Conservation (phyloP, 139 green algal genomes). For the Mesostigma viride region DNA sequence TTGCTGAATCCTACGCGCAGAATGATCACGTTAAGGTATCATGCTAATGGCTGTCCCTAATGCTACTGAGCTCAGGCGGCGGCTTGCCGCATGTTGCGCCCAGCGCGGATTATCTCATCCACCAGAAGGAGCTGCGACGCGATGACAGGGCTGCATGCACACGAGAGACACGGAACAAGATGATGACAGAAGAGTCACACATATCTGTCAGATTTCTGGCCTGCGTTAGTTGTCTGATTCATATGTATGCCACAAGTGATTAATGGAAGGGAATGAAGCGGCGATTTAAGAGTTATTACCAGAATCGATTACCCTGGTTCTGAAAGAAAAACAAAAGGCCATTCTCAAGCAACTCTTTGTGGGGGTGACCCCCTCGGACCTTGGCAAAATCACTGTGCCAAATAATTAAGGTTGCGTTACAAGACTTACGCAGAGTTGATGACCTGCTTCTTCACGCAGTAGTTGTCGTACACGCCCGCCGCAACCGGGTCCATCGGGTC, state of each 20-base stretch:
- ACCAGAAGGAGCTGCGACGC: slow-evolving; percentile 88
- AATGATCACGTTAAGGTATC: too few species aligned
- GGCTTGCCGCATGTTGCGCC: slow-evolving; percentile 96
- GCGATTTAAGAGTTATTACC: neutral
- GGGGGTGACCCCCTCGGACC: neutral
- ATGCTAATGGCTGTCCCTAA: too few species aligned
- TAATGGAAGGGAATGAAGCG: neutral
- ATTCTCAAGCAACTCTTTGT: neutral
- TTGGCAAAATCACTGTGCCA: neutral
- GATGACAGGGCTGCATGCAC: slow-evolving; percentile 72
- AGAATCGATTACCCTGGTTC: neutral
- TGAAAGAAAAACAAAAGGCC: slow-evolving; percentile 4
- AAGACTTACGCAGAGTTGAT: slow-evolving; percentile 63
- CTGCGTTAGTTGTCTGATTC: too few species aligned
- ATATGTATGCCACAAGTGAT: too few species aligned
- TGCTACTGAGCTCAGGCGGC: too few species aligned
- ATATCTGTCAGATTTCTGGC: neutral
- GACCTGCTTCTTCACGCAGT: slow-evolving; percentile 92
- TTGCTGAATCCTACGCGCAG: too few species aligned
- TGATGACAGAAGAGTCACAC: neutral
- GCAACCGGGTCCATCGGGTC: slow-evolving; percentile 74
- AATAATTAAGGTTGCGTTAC: neutral
- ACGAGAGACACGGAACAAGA: too few species aligned
- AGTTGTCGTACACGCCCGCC: slow-evolving; percentile 90
- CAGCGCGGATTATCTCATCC: slow-evolving; percentile 93